Conservation (phyloP, 768 basidiomycete species). For the Phylloporus rhodoxanthus region DNA sequence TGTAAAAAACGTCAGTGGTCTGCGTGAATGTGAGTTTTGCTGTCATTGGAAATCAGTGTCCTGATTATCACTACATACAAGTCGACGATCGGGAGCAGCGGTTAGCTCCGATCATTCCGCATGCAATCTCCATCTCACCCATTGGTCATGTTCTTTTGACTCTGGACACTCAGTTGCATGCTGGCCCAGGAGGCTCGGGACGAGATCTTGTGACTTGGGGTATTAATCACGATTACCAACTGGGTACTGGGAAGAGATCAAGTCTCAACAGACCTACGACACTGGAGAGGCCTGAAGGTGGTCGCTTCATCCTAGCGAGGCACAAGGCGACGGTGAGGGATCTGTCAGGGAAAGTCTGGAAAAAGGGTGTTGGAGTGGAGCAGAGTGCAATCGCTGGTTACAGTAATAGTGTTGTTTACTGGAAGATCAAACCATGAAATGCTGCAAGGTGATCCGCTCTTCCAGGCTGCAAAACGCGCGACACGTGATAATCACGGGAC, state of each 20-base stretch:
- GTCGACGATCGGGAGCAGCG: constrained; percentile 57
- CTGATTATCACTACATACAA: constrained; percentile 26
- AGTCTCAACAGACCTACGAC: constrained; percentile 50
- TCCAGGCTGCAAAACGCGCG: too few relatives aligned
- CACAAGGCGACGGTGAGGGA: constrained; percentile 52
- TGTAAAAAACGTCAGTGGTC: constrained; percentile 74
- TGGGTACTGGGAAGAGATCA: constrained; percentile 67
- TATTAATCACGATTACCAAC: constrained; percentile 63
- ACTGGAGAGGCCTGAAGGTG: constrained; percentile 47
- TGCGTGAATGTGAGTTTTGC: constrained; percentile 71
- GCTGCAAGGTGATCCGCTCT: background rate
- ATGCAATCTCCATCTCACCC: constrained; percentile 60
- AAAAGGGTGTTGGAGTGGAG: constrained; percentile 54
- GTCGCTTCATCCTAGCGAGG: constrained; percentile 53
- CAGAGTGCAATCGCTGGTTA: constrained; percentile 60
- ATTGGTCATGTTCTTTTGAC: constrained; percentile 73
- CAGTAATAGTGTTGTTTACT: constrained; percentile 62
- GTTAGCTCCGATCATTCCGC: constrained; percentile 60
- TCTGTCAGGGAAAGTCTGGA: constrained; percentile 55
- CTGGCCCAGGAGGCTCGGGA: constrained; percentile 45
- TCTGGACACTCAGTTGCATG: constrained; percentile 53
- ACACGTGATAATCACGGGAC: constrained; percentile 20
- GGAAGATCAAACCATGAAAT: constrained; percentile 43
- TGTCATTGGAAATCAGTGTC: background rate
- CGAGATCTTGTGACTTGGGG: constrained; percentile 73